Base-by-base conservation (phyloP, 768 basidiomycete species). In the Mycena kentingensis region DNA sequence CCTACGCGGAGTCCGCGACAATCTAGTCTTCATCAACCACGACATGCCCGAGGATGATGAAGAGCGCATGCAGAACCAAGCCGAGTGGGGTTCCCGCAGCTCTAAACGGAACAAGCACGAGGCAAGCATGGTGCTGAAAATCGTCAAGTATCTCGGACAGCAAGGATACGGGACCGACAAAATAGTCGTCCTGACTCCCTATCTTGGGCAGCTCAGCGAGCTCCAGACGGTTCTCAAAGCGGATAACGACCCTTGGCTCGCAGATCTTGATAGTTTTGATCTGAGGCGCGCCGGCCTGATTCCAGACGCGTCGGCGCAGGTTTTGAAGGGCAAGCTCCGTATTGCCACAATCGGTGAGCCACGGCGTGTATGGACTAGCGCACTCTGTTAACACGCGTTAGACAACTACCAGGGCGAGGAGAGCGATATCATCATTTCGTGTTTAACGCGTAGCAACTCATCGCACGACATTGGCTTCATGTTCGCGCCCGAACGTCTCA, bases 341-440 rank as follows among this genome's bases (percentile, higher is more conserved):
- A 63, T 88, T 1, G 80, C 84, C 0, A 88, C 87, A 0, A 86
- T 88, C 5, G 87, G 87, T 85, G n/a, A n/a, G n/a, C n/a, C n/a
- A n/a, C n/a, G n/a, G n/a, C n/a, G n/a, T n/a, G n/a, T n/a, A n/a
- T n/a, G n/a, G n/a, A n/a, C n/a, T n/a, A n/a, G n/a, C n/a, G n/a
- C n/a, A n/a, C n/a, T n/a, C n/a, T n/a, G n/a, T n/a, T n/a, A n/a
- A n/a, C n/a, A n/a, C n/a, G n/a, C n/a, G n/a, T n/a, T n/a, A 54
- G 87, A 88, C 59, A 89, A 88, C 58, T 89, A 87, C 54, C 87
- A 88, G 62, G 87, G 87, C 3, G 87, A 88, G 62, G 86, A 88
- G 64, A 82, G 82, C 28, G 79, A 88, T 43, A 82, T 89, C 42
- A 82, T 89, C 22, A 68, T 89, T 28, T 73, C 76, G 5, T 81